Percentiles rank a stretch among this genome's conserved stretches.
These are phyloP conservation scores for Nicotiana obtusifolia DNA, from an alignment of 257 asterid species.

Conservation along the genomic window DNA sequence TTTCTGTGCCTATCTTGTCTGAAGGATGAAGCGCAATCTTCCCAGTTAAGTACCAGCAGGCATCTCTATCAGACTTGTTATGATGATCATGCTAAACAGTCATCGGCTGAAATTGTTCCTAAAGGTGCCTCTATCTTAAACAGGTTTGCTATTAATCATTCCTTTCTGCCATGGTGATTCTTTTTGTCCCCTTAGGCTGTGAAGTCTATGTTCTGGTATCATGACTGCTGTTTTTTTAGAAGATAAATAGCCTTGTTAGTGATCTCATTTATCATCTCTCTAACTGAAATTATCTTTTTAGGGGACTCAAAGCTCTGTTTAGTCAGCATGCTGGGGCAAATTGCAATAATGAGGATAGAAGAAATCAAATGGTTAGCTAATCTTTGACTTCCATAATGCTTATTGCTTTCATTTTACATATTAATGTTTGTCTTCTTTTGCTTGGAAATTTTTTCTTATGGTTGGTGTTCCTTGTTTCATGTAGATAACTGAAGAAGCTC, in stretches of 20 bases:
- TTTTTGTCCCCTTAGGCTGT: neutral
- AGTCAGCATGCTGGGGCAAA: conserved; percentile 37
- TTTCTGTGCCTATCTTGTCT: neutral
- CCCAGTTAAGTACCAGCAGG: conserved; percentile 31
- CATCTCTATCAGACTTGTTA: conserved; percentile 36
- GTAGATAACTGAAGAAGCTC: conserved; percentile 48
- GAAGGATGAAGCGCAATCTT: conserved; percentile 53
- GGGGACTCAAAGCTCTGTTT: conserved; percentile 41
- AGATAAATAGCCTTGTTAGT: neutral
- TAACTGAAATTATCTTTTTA: conserved; percentile 14
- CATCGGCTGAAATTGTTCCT: conserved; percentile 31
- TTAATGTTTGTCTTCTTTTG: neutral
- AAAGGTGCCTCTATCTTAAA: conserved; percentile 1
- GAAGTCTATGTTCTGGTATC: neutral
- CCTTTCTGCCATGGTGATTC: neutral
- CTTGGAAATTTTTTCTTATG: neutral
- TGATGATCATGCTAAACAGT: conserved; percentile 38
- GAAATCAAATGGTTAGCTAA: conserved; percentile 41
- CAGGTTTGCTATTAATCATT: conserved; percentile 4
- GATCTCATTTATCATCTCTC: neutral
- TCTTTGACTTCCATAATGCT: conserved; percentile 7
- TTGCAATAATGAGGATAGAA: conserved; percentile 33
- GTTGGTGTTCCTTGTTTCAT: conserved; percentile 12
- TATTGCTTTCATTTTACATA: neutral
- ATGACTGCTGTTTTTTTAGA: neutral